A percentile compares a stretch with the other conserved stretches of the same genome.
Conservation (phyloP, 306 rosid genomes). For the Canavalia gladiata region DNA sequence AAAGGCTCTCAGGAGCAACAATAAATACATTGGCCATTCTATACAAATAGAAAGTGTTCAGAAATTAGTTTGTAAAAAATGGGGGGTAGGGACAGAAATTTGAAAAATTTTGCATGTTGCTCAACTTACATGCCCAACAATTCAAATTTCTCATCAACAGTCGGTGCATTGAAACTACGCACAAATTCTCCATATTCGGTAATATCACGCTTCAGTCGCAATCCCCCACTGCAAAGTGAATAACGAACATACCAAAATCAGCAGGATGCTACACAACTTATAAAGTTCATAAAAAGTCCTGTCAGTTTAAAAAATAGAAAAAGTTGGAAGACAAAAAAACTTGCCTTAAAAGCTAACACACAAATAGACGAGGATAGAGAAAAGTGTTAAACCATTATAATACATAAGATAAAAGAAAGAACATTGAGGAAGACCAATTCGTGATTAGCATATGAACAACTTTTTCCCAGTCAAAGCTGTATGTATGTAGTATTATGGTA, state of each 20-base stretch:
- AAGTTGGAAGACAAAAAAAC: slow-evolving; percentile 18
- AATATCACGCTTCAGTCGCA: slow-evolving; percentile 98
- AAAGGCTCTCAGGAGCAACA: slow-evolving; percentile 99
- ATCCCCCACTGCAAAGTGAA: slow-evolving; percentile 76
- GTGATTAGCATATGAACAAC: slow-evolving; percentile 11
- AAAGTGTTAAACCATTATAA: slow-evolving; percentile 14
- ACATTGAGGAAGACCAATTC: slow-evolving; percentile 25
- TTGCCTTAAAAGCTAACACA: slow-evolving; percentile 19
- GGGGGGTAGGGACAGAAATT: neutral
- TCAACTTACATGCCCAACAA: slow-evolving; percentile 93
- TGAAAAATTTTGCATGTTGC: slow-evolving; percentile 11
- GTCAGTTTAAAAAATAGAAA: slow-evolving; percentile 16
- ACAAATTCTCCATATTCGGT: slow-evolving; percentile 98
- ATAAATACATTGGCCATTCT: slow-evolving; percentile 99
- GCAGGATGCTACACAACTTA: slow-evolving; percentile 25
- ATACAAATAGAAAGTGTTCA: slow-evolving; percentile 49
- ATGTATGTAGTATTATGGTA: neutral
- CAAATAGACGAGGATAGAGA: neutral
- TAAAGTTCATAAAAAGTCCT: slow-evolving; percentile 36
- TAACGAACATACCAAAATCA: slow-evolving; percentile 38
- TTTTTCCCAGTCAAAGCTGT: slow-evolving; percentile 16
- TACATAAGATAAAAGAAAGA: neutral
- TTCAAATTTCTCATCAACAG: slow-evolving; percentile 94
- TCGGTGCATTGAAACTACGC: slow-evolving; percentile 89
- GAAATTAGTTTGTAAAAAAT: slow-evolving; percentile 39